Evolutionary conservation across 805 yeast species (phyloP).

Genomic region (Saturnispora mendoncae): DNA sequence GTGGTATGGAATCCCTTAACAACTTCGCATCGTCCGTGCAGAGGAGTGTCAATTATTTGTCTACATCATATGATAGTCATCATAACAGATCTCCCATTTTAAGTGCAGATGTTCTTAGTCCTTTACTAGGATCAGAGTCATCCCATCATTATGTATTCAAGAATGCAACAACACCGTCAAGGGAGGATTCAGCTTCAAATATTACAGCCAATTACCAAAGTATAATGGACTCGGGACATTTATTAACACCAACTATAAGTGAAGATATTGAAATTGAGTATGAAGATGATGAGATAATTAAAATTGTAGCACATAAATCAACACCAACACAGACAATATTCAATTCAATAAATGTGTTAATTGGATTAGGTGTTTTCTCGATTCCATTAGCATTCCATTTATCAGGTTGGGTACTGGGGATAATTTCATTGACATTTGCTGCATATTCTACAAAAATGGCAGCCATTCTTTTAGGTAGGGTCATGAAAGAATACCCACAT

Average conservation of each 20-base stretch:
- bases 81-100: neutral
- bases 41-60: conserved; percentile 25
- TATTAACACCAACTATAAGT: neutral
- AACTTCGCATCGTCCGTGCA: conserved; percentile 30
- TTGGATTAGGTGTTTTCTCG: conserved; percentile 70
- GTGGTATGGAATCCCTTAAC: conserved; percentile 31
- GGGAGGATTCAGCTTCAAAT: no score
- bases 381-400: conserved; percentile 60
- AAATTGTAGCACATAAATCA: conserved; percentile 31
- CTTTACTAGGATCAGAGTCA: neutral
- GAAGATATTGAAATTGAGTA: neutral
- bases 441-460: conserved; percentile 45
- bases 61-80: conserved; percentile 18
- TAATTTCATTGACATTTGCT: conserved; percentile 33
- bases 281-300: conserved; percentile 7
- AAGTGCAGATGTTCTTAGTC: neutral
- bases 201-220: neutral
- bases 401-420: conserved; percentile 59
- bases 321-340: conserved; percentile 71
- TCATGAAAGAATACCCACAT: conserved; percentile 32
- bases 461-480: conserved; percentile 45
- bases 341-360: conserved; percentile 66
- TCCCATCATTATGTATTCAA: neutral
- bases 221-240: neutral
- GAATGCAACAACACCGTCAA: no score